Base-by-base conservation (phyloP, 2,329 filamentous ascomycete species). In the Aspergillus ustus region DNA sequence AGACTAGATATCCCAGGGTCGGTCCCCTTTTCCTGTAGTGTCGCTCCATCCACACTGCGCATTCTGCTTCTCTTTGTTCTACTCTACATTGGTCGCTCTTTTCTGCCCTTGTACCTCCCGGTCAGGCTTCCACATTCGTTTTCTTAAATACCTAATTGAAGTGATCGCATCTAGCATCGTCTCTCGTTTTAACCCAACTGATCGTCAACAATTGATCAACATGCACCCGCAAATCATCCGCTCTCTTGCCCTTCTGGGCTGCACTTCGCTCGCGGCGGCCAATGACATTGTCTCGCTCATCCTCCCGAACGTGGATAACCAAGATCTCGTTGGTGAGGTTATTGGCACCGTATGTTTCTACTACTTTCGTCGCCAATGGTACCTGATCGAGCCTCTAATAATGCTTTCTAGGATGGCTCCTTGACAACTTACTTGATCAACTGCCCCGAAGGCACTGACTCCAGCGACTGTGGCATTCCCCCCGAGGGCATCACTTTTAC, bases 211-310 rank as follows among this genome's bases (percentile, higher is more conserved):
- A 57, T 17, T 52, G 54, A 57, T 53, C 61, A 63, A 49, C 44
- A 67, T 65, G 65, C 65, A 61, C 51, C n/a, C 61, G 19, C 61
- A 63, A 59, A 56, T 56, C 50, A 31, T 61, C 63, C 56, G 66
- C 60, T 61, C 69, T 59, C 34, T 71, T 52, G 69, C 68, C 59
- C 59, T 73, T 52, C 57, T 73, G 63, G 66, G 71, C 45, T 64
- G 67, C 61, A 66, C 66, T 49, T 67, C 70, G 44, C 62, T 71
- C 29, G 71, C 61, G 28, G 58, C 57, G 22, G 65, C 65, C 50
- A 60, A 60, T 56, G 63, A 67, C 22, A 29, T 66, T 20, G 57
- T 67, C 46, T 60, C 62, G 13, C 44, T 65, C 34, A 40, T 65
- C 22, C 19, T 65, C 37, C 61, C 61, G 8, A 8, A 25, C 6